These are phyloP conservation scores for Clitoria ternatea DNA, from an alignment of 306 rosid genomes.

Conservation along the genomic window DNA sequence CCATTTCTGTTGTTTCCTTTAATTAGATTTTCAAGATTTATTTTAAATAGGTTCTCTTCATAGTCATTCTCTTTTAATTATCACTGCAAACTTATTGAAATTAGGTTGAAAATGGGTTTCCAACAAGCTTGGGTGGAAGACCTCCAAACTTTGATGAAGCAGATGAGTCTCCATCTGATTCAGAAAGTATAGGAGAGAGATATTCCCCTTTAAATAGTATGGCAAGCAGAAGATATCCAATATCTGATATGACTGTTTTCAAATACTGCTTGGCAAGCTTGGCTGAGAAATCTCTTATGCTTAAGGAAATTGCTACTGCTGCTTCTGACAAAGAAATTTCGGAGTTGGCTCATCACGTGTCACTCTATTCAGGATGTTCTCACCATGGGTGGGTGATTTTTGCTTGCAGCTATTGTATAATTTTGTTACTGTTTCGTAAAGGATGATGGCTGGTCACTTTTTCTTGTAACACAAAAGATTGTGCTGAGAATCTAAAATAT, in stretches of 20 bases:
- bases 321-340: slow-evolving; percentile 59
- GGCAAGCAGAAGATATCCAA: slow-evolving; percentile 47
- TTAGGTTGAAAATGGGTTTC: slow-evolving; percentile 59
- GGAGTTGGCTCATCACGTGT: slow-evolving; percentile 64
- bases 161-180: slow-evolving; percentile 57
- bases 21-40: background rate
- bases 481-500: slow-evolving; percentile 7
- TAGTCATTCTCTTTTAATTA: slow-evolving; percentile 9
- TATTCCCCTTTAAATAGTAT: slow-evolving; percentile 42
- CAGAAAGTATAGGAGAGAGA: slow-evolving; percentile 61
- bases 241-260: slow-evolving; percentile 72
- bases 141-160: slow-evolving; percentile 46
- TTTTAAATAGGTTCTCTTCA: background rate
- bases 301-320: slow-evolving; percentile 71
- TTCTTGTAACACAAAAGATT: slow-evolving; percentile 14
- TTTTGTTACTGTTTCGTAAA: slow-evolving; percentile 1
- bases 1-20: background rate
- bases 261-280: slow-evolving; percentile 80
- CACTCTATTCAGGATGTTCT: slow-evolving; percentile 81
- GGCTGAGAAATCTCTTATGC: slow-evolving; percentile 76
- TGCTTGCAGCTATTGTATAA: background rate
- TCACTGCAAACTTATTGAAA: slow-evolving; percentile 17
- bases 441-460: slow-evolving; percentile 9
- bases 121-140: slow-evolving; percentile 36
- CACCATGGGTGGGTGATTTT: slow-evolving; percentile 73